phyloP scores from a whole-genome alignment of 352 stramenopile genomes.

The Pythium sukuiense region DNA sequence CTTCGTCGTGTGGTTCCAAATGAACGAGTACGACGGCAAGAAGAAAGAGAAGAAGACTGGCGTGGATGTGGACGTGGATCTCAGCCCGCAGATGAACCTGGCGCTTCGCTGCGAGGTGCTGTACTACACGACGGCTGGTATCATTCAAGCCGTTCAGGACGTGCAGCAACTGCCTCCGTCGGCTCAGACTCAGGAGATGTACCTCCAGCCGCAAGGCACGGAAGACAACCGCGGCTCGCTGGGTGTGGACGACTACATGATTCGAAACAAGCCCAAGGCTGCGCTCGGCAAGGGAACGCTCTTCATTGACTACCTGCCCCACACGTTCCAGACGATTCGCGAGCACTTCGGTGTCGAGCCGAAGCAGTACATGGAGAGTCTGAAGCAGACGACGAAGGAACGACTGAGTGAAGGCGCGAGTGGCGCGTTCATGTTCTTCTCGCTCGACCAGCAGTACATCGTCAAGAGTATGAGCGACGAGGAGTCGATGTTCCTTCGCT shows the following conservation, averaged over 20 bases:
- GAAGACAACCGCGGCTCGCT: constrained; percentile 77
- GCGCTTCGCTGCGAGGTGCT: constrained; percentile 82
- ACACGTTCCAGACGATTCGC: constrained; percentile 86
- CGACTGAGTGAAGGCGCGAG: constrained; percentile 84
- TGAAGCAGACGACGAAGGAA: constrained; percentile 85
- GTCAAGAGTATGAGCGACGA: constrained; percentile 91
- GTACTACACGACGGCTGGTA: constrained; percentile 88
- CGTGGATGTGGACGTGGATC: constrained; percentile 83
- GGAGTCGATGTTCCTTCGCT: constrained; percentile 78
- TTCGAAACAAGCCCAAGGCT: constrained; percentile 71
- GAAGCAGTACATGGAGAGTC: constrained; percentile 80
- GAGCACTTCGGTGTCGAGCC: constrained; percentile 84
- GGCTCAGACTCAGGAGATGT: constrained; percentile 76
- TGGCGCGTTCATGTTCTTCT: constrained; percentile 90
- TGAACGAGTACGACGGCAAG: constrained; percentile 78
- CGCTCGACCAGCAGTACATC: constrained; percentile 85
- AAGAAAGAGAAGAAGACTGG: constrained; percentile 51
- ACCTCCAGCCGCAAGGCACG: constrained; percentile 72
- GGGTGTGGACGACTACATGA: constrained; percentile 84
- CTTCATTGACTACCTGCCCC: constrained; percentile 86
- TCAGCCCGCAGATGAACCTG: constrained; percentile 86
- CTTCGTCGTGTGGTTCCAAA: constrained; percentile 89
- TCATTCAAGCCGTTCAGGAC: constrained; percentile 84
- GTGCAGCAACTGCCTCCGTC: constrained; percentile 65
- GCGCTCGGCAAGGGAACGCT: constrained; percentile 76